These are phyloP conservation scores for Trichoderma citrinoviride DNA, from an alignment of 2,329 filamentous ascomycete genomes.

Conservation along the genomic window DNA sequence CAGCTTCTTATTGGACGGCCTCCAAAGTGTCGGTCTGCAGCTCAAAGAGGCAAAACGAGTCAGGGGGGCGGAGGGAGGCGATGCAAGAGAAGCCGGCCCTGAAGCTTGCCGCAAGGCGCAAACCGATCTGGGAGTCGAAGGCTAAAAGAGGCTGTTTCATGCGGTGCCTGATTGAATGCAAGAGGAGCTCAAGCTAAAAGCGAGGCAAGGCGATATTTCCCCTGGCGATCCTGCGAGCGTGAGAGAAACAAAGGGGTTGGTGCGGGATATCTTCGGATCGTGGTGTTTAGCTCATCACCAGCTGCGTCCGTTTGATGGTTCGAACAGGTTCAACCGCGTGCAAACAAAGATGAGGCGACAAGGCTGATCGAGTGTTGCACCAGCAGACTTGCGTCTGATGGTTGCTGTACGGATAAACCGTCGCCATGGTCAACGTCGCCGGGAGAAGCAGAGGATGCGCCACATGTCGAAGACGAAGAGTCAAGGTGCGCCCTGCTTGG, in stretches of 20 bases:
- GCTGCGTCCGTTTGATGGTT: background rate
- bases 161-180: background rate
- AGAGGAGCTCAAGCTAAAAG: background rate
- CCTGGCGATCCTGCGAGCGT: background rate
- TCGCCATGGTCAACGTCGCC: slow-evolving; percentile 24
- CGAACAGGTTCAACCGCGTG: background rate
- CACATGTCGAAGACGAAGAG: slow-evolving; percentile 21
- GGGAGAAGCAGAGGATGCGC: slow-evolving; percentile 25
- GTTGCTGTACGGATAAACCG: background rate
- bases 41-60: background rate
- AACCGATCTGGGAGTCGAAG: background rate
- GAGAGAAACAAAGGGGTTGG: too few relatives aligned
- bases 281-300: background rate
- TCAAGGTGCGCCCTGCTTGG: slow-evolving; percentile 18
- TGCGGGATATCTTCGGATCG: background rate
- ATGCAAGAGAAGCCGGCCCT: background rate
- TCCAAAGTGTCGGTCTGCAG: slow-evolving; percentile 16
- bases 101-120: background rate
- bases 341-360: background rate
- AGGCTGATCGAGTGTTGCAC: background rate
- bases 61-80: background rate
- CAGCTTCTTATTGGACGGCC: slow-evolving; percentile 11
- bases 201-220: background rate
- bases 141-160: background rate
- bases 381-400: background rate